These are phyloP conservation scores for Taphrina flavorubra DNA, from an alignment of 1,139 yeast genomes.

Conservation along the genomic window DNA sequence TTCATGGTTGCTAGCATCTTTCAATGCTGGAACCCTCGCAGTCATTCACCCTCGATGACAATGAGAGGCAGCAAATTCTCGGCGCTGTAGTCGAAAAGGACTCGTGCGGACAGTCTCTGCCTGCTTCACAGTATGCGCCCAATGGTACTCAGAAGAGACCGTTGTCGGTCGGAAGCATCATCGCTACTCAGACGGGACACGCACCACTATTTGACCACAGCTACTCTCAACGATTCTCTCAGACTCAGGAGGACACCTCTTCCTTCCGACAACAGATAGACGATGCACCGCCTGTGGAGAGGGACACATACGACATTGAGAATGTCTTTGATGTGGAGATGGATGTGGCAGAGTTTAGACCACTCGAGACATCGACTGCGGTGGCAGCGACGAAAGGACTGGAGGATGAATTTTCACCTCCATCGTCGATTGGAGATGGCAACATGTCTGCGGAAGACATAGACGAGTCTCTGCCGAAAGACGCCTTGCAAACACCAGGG, in stretches of 20 bases:
- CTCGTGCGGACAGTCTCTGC: neutral
- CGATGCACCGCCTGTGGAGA: constrained; percentile 21
- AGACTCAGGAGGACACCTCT: constrained; percentile 37
- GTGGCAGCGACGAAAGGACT: neutral
- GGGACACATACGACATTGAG: constrained; percentile 12
- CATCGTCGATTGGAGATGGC: constrained; percentile 13
- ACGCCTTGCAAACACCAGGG: constrained; percentile 9
- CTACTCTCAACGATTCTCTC: constrained; percentile 29
- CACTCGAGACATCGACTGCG: constrained; percentile 20
- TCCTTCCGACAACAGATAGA: constrained; percentile 32
- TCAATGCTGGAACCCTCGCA: constrained; percentile 19
- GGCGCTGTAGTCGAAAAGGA: neutral
- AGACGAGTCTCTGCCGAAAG: neutral
- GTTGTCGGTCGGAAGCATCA: neutral
- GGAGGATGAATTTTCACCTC: constrained; percentile 9
- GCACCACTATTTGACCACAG: constrained; percentile 15
- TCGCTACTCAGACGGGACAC: neutral
- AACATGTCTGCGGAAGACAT: neutral
- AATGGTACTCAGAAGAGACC: neutral
- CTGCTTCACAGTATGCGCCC: neutral
- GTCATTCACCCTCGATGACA: constrained; percentile 26
- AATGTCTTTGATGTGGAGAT: constrained; percentile 14
- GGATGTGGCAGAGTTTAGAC: neutral
- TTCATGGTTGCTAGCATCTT: neutral
- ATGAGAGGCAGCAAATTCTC: constrained; percentile 18